Percentiles rank a stretch among this genome's conserved stretches.
Evolutionary conservation across 2,329 filamentous ascomycete species (phyloP).

Genomic region (Beauveria varroae): DNA sequence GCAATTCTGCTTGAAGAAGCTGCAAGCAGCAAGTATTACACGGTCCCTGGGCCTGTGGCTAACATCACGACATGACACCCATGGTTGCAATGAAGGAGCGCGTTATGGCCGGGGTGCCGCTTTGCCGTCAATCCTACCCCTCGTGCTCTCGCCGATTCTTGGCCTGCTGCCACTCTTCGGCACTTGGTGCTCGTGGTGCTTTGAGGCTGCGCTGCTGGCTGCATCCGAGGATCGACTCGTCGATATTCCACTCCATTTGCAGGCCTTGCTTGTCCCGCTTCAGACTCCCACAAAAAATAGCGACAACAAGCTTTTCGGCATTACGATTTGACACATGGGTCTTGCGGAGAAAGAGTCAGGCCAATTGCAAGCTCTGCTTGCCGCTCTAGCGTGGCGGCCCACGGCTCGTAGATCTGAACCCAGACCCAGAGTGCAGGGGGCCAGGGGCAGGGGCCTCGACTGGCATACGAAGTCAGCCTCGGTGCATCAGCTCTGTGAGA

Average conservation of each 20-base stretch:
- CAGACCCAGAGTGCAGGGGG: too few relatives aligned
- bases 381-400: neutral
- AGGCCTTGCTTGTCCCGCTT: too few relatives aligned
- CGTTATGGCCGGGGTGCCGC: neutral
- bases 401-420: neutral
- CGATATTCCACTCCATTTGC: too few relatives aligned
- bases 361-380: neutral
- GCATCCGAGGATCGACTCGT: neutral
- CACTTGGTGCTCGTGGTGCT: neutral
- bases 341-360: too few relatives aligned
- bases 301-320: too few relatives aligned
- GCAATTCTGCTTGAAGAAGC: neutral
- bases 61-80: neutral
- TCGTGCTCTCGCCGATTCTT: neutral
- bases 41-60: neutral
- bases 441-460: neutral
- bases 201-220: neutral
- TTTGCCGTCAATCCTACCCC: slow-evolving; percentile 2
- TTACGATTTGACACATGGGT: too few relatives aligned
- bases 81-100: neutral
- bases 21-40: too few relatives aligned
- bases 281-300: too few relatives aligned
- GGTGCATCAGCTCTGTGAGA: neutral
- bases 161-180: neutral
- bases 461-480: neutral